Conservation (phyloP, 495 filamentous ascomycete species). For the Cercophora samala region DNA sequence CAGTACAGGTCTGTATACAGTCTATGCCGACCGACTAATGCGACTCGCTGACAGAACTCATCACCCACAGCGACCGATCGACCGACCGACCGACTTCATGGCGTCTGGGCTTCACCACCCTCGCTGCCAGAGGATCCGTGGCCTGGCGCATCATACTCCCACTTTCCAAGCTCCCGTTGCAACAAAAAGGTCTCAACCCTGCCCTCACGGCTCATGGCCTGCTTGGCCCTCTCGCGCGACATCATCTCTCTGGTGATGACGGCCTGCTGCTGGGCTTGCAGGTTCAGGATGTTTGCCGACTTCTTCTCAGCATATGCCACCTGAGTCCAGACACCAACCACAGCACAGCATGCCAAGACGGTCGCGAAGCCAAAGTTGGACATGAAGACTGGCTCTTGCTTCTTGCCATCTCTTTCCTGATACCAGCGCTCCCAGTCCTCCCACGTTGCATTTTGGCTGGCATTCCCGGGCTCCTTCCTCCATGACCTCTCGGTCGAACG, state of each 20-base stretch:
- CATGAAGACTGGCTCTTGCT: slow-evolving; percentile 61
- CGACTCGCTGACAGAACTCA: not conserved
- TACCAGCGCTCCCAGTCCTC: slow-evolving; percentile 97
- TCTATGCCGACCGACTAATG: not conserved
- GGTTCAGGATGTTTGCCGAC: slow-evolving; percentile 56
- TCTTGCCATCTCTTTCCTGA: slow-evolving; percentile 47
- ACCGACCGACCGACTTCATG: not conserved
- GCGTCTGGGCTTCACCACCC: not conserved
- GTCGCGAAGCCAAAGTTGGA: slow-evolving; percentile 72
- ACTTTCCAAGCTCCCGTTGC: slow-evolving; percentile 52
- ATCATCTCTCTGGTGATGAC: slow-evolving; percentile 60
- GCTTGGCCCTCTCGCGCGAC: slow-evolving; percentile 51
- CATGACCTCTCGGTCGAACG: slow-evolving; percentile 47
- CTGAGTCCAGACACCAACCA: slow-evolving; percentile 65
- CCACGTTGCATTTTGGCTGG: slow-evolving; percentile 88
- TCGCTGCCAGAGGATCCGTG: not conserved
- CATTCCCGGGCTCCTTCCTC: slow-evolving; percentile 48
- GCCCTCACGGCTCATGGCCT: slow-evolving; percentile 53
- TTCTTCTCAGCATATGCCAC: slow-evolving; percentile 60
- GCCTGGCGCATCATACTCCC: slow-evolving; percentile 25
- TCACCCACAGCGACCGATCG: not conserved
- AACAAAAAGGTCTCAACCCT: slow-evolving; percentile 71
- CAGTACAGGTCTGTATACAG: not conserved
- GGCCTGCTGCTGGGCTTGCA: slow-evolving; percentile 58
- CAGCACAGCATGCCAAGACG: slow-evolving; percentile 61